Evolutionary conservation across 106 monocot genomes (phyloP).

Genomic region (Ottelia alismoides): DNA sequence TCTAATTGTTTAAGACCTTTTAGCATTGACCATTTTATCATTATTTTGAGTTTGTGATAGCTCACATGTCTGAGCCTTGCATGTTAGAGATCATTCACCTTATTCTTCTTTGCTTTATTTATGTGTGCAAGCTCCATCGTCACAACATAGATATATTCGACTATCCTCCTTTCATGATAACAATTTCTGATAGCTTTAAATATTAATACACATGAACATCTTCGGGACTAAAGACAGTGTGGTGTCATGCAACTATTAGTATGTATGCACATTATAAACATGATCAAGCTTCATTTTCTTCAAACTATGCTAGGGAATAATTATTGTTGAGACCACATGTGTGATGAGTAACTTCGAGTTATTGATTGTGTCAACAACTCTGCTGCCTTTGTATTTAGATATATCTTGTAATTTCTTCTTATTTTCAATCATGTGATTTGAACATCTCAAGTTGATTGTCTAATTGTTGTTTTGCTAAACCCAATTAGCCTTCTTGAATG

Average conservation of each 20-base stretch:
- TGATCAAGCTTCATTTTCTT: no score
- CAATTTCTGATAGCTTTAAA: background rate
- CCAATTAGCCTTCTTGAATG: background rate
- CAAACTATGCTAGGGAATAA: background rate
- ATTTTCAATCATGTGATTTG: background rate
- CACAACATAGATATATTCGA: background rate
- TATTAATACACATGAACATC: conserved; percentile 1
- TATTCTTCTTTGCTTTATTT: no score
- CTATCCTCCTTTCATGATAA: background rate
- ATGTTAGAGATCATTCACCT: background rate
- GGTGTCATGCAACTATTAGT: conserved; percentile 1
- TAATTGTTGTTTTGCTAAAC: background rate
- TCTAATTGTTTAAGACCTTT: no score
- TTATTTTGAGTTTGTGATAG: no score
- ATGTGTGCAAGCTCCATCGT: background rate
- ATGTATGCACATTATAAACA: no score
- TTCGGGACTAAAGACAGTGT: background rate
- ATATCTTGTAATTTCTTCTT: background rate
- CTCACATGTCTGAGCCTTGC: background rate
- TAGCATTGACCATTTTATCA: background rate
- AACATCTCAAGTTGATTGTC: no score
- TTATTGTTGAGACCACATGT: background rate
- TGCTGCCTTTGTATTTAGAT: background rate
- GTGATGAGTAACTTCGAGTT: conserved; percentile 5
- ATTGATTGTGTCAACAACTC: conserved; percentile 1